phyloP scores from a whole-genome alignment of 2,329 filamentous ascomycete species.

The Pseudogymnoascus sp. region DNA sequence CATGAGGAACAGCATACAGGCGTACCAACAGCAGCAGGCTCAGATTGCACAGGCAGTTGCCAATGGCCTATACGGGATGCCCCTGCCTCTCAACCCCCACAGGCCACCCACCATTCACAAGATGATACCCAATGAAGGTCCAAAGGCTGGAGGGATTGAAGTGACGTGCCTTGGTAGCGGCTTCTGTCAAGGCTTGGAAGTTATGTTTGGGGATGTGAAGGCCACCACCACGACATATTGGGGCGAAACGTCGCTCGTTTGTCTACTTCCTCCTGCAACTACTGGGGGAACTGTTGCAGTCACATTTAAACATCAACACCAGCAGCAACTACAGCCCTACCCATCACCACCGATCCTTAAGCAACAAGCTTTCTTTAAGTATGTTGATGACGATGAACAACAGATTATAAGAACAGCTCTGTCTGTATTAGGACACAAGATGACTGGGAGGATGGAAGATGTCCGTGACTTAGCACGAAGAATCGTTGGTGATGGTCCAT shows the following conservation, averaged over 20 bases:
- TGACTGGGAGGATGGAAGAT: conserved; percentile 56
- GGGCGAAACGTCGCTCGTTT: conserved; percentile 57
- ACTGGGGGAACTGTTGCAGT: conserved; percentile 53
- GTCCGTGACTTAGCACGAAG: conserved; percentile 54
- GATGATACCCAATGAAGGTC: conserved; percentile 75
- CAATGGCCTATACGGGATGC: conserved; percentile 44
- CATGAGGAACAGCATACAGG: conserved; percentile 40
- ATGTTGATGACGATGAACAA: conserved; percentile 64
- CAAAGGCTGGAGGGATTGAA: conserved; percentile 76
- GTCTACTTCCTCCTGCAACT: conserved; percentile 52
- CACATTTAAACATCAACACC: conserved; percentile 48
- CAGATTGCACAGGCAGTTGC: conserved; percentile 43
- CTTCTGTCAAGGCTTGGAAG: conserved; percentile 72
- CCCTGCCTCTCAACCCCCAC: conserved; percentile 43
- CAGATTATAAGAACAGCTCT: conserved; percentile 62
- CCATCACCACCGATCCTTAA: conserved; percentile 39
- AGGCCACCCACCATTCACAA: conserved; percentile 66
- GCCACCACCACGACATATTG: conserved; percentile 59
- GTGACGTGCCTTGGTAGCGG: conserved; percentile 76
- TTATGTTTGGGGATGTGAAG: conserved; percentile 70
- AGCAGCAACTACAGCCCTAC: conserved; percentile 37
- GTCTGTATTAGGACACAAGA: conserved; percentile 56
- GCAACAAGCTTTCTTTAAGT: conserved; percentile 58
- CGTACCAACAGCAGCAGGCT: conserved; percentile 34
- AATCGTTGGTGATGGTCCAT: conserved; percentile 46